phyloP scores from a whole-genome alignment of 2,329 filamentous ascomycete genomes.

The Didymella glomerata region DNA sequence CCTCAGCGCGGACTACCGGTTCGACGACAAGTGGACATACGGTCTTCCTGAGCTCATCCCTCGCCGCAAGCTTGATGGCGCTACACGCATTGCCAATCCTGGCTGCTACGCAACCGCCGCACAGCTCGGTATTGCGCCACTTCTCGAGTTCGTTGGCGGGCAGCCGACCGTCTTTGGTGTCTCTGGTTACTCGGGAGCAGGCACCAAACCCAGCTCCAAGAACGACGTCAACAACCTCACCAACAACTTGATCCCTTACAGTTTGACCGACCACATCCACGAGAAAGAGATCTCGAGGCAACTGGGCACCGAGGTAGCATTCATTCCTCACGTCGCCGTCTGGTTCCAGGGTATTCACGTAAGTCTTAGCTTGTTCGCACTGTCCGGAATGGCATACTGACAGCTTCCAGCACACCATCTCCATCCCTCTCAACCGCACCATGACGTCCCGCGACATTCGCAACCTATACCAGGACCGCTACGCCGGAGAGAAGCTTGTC shows the following conservation, averaged over 20 bases:
- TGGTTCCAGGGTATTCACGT: conserved; percentile 95
- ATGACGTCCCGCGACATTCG: conserved; percentile 94
- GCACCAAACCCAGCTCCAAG: conserved; percentile 92
- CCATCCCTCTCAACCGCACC: conserved; percentile 81
- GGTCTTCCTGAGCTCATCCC: conserved; percentile 86
- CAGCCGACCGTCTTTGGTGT: conserved; percentile 88
- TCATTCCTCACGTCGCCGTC: conserved; percentile 92
- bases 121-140: conserved; percentile 85
- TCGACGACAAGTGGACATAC: conserved; percentile 86
- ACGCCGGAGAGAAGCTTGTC: conserved; percentile 93
- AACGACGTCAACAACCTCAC: conserved; percentile 85
- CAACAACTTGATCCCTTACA: conserved; percentile 91
- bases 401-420: conserved; percentile 76
- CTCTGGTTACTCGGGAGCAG: conserved; percentile 92
- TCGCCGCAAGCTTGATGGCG: conserved; percentile 76
- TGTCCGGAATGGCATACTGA: background rate
- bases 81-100: conserved; percentile 87
- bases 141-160: conserved; percentile 79
- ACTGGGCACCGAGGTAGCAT: conserved; percentile 77
- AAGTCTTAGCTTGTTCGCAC: conserved; percentile 33
- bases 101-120: conserved; percentile 96
- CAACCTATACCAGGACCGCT: conserved; percentile 94
- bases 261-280: conserved; percentile 91
- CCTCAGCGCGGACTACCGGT: conserved; percentile 95
- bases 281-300: conserved; percentile 88